These are phyloP conservation scores for Aspergillus nidulans DNA, from an alignment of 495 filamentous ascomycete genomes.

Conservation along the genomic window DNA sequence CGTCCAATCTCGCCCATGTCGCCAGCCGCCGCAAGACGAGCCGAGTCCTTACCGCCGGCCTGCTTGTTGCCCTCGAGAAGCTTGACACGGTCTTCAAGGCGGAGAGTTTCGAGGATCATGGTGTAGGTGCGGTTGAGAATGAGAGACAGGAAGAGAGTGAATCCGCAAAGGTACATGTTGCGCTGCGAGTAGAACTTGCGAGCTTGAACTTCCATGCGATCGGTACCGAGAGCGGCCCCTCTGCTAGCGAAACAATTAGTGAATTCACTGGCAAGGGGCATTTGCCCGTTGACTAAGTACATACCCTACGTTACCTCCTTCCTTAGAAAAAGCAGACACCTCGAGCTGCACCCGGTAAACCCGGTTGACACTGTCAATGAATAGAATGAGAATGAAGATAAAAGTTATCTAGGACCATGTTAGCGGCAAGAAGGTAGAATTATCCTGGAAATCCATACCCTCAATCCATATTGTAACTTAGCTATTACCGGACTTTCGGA, in stretches of 20 bases:
- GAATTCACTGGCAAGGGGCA: background rate
- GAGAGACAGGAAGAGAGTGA: constrained; percentile 96
- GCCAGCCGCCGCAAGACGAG: constrained; percentile 59
- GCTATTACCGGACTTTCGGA: constrained; percentile 80
- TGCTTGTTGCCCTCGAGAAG: constrained; percentile 73
- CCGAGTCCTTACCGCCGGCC: constrained; percentile 65
- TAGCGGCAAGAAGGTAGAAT: background rate
- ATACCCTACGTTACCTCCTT: constrained; percentile 42
- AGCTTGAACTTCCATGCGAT: constrained; percentile 96
- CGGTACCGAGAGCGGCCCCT: constrained; percentile 71
- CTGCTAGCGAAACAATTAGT: constrained; percentile 28
- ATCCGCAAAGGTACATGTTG: constrained; percentile 99
- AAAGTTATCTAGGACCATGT: constrained; percentile 74
- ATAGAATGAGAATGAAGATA: constrained; percentile 96
- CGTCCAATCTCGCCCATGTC: constrained; percentile 70
- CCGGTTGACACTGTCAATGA: constrained; percentile 97
- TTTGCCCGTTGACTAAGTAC: constrained; percentile 2
- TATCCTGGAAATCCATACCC: constrained; percentile 42
- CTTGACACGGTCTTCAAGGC: constrained; percentile 91
- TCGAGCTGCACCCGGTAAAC: constrained; percentile 96
- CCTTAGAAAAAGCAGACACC: constrained; percentile 56
- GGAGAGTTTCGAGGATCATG: constrained; percentile 92
- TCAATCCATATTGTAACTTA: constrained; percentile 77
- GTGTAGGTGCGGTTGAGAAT: constrained; percentile 99
- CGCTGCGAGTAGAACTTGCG: constrained; percentile 99